Base-by-base conservation (phyloP, 345 rosid species). In the Adansonia digitata region DNA sequence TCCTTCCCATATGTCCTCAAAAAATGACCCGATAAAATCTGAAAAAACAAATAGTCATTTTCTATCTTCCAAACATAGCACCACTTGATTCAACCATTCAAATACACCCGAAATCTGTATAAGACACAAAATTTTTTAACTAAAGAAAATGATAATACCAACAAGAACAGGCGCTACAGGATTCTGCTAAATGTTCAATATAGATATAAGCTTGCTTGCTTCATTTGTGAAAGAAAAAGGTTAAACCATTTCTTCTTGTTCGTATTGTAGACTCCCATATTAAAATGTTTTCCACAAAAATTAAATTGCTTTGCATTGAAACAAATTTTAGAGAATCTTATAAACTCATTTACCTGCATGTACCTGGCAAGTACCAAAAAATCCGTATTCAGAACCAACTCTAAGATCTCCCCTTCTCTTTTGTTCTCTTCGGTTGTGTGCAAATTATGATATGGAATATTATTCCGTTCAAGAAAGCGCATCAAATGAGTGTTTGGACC, bases 341-440 rank as follows among this genome's bases (percentile, higher is more conserved):
- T 57, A 80, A 61, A 42, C 46, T 76, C 67, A 75, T 74, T 87
- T 86, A 95, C 99, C 97, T 95, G 99, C 98, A 93, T 95, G 82
- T 95, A 95, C 85, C 98, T 91, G 68, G 98, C 99, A 37, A 93
- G 98, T 63, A 95, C 93, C 74, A 95, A 60, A 78, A 95, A 95
- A 82, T 95, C 97, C 5, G 97, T 95, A 80, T 85, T 80, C 84
- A 83, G 87, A 35, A 91, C 91, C 90, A 95, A 82, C 52, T 85
- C 91, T 84, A 93, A 75, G 73, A 91, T 89, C 82, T 93, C 93
- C 65, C 74, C 88, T 75, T 93, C 99, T 80, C 89, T 84, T 75
- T 89, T 79, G 70, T 87, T 83, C 66, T 84, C 94, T 26, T 82
- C 65, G 45, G 82, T 85, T 75, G 90, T 86, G 15, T 43, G 73